Percentiles rank a stretch among this genome's conserved stretches.
These are phyloP conservation scores for Neurospora africana DNA, from an alignment of 495 filamentous ascomycete genomes.

Conservation along the genomic window DNA sequence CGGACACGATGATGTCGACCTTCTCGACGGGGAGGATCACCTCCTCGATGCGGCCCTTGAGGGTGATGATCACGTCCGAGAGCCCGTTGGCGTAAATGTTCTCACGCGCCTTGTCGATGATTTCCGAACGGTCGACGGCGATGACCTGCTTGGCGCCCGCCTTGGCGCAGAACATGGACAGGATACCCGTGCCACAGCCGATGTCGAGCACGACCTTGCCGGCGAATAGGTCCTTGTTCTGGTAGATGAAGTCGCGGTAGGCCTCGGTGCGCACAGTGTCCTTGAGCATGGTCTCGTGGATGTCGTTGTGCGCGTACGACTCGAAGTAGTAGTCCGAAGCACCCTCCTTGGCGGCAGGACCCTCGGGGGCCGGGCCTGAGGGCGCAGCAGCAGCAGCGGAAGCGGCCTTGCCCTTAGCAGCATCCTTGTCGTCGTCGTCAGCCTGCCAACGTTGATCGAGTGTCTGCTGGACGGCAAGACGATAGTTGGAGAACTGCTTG, in stretches of 20 bases:
- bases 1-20: conserved; percentile 97
- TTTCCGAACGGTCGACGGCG: conserved; percentile 93
- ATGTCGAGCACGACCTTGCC: conserved; percentile 97
- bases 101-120: conserved; percentile 87
- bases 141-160: conserved; percentile 91
- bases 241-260: conserved; percentile 96
- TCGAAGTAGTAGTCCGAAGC: conserved; percentile 66
- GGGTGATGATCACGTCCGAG: conserved; percentile 70
- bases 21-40: conserved; percentile 75
- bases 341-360: conserved; percentile 12
- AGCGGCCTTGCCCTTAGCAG: conserved; percentile 4
- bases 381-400: conserved; percentile 3
- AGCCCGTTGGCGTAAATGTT: conserved; percentile 85
- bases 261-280: conserved; percentile 91
- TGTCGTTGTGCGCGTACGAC: conserved; percentile 72
- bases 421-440: conserved; percentile 20
- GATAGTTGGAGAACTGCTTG: conserved; percentile 62
- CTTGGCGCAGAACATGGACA: conserved; percentile 84
- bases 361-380: conserved; percentile 14
- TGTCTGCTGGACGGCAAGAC: conserved; percentile 54
- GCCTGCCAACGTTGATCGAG: conserved; percentile 59
- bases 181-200: conserved; percentile 81
- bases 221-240: conserved; percentile 91
- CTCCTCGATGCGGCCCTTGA: conserved; percentile 96
- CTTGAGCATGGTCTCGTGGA: conserved; percentile 91